Conservation (phyloP, 768 basidiomycete genomes). For the Leccinum imitatum region DNA sequence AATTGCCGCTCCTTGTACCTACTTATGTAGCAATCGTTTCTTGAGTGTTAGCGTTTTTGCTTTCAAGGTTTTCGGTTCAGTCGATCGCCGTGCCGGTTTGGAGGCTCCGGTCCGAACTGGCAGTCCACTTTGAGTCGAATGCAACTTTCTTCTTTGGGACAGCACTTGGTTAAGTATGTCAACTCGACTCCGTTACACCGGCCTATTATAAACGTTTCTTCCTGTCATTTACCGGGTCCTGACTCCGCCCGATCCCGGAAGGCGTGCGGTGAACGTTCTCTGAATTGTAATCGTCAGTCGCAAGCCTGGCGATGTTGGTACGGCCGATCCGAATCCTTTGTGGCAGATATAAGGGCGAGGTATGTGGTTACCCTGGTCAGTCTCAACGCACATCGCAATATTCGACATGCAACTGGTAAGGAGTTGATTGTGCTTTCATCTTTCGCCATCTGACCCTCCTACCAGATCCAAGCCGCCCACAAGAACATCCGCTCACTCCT, state of each 20-base stretch:
- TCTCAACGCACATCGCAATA: background rate
- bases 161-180: too few species aligned
- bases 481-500: background rate
- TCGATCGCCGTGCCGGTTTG: too few species aligned
- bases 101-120: too few species aligned
- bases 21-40: too few species aligned
- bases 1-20: too few species aligned
- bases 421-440: background rate
- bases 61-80: too few species aligned
- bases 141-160: too few species aligned
- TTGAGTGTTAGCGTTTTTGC: too few species aligned
- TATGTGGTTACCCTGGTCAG: background rate
- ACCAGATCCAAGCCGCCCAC: background rate
- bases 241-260: background rate
- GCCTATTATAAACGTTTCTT: background rate
- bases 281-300: background rate
- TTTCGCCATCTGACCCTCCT: background rate
- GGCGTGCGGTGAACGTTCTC: background rate
- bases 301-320: background rate
- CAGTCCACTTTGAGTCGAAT: too few species aligned
- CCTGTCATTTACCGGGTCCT: background rate
- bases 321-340: background rate
- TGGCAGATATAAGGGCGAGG: background rate
- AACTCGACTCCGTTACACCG: too few species aligned
- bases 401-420: background rate